These are phyloP conservation scores for Rhododendron williamsianum DNA, from an alignment of 148 eudicot species.

Conservation along the genomic window DNA sequence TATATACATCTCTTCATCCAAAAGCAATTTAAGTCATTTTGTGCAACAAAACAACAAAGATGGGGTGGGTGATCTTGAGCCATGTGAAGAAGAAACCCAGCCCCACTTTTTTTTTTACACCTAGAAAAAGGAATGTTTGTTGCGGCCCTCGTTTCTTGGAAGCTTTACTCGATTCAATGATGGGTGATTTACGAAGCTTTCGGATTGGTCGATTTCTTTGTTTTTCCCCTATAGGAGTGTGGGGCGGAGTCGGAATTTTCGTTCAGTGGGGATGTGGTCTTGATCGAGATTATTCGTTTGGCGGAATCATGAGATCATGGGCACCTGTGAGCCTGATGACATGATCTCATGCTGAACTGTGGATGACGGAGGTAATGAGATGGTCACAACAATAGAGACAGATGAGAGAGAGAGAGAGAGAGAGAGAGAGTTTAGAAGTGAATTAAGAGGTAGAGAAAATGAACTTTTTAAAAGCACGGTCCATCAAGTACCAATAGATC, in stretches of 20 bases:
- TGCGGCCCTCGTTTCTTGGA: not conserved
- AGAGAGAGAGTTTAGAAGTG: not conserved
- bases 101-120: not conserved
- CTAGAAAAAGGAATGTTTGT: not conserved
- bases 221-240: not conserved
- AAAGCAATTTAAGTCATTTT: not conserved
- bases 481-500: not conserved
- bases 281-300: not conserved
- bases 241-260: not conserved
- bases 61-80: not conserved
- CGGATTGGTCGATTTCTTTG: not conserved
- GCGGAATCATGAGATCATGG: not conserved
- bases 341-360: not conserved
- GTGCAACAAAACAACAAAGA: not conserved
- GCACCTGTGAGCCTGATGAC: not conserved
- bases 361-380: not conserved
- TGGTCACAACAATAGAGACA: not conserved
- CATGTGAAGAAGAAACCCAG: not conserved
- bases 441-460: not conserved
- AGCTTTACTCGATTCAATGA: not conserved
- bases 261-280: not conserved
- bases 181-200: not conserved
- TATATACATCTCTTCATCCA: not conserved
- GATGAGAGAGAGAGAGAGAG: not conserved
- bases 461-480: not conserved